phyloP scores from a whole-genome alignment of 2,329 filamentous ascomycete genomes.

The Coniochaeta ligniaria region DNA sequence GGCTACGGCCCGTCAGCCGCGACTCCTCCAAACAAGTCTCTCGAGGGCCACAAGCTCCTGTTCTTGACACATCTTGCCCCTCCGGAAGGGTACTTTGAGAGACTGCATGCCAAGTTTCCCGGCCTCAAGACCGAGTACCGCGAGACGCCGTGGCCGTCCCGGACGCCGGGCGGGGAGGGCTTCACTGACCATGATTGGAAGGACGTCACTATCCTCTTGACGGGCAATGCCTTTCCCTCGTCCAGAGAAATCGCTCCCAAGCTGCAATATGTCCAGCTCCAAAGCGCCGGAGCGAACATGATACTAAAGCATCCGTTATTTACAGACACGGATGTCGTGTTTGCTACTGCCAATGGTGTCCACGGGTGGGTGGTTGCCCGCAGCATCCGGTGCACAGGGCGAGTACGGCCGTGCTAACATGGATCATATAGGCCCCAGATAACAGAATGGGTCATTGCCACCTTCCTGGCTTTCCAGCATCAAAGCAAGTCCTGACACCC shows the following conservation, averaged over 20 bases:
- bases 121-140: conserved; percentile 31
- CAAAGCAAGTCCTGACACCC: conserved; percentile 25
- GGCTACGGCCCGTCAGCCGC: background rate
- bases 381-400: background rate
- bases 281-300: conserved; percentile 46
- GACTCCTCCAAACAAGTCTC: conserved; percentile 23
- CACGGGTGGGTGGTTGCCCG: conserved; percentile 35
- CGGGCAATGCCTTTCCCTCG: conserved; percentile 32
- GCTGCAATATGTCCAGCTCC: conserved; percentile 45
- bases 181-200: conserved; percentile 32
- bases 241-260: conserved; percentile 33
- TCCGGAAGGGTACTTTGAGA: conserved; percentile 24
- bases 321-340: conserved; percentile 38
- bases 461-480: conserved; percentile 42
- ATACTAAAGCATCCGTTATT: conserved; percentile 39
- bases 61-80: conserved; percentile 26
- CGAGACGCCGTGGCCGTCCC: conserved; percentile 19
- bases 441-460: conserved; percentile 47
- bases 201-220: conserved; percentile 40
- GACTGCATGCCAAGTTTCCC: conserved; percentile 31
- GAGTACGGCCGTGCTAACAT: background rate
- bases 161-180: conserved; percentile 6
- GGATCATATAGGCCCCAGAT: conserved; percentile 41
- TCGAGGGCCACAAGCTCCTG: conserved; percentile 41
- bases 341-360: conserved; percentile 51